Evolutionary conservation across 148 eudicot species (phyloP), one percentile per base, ranked within the genome.

Genomic region (Simmondsia chinensis): DNA sequence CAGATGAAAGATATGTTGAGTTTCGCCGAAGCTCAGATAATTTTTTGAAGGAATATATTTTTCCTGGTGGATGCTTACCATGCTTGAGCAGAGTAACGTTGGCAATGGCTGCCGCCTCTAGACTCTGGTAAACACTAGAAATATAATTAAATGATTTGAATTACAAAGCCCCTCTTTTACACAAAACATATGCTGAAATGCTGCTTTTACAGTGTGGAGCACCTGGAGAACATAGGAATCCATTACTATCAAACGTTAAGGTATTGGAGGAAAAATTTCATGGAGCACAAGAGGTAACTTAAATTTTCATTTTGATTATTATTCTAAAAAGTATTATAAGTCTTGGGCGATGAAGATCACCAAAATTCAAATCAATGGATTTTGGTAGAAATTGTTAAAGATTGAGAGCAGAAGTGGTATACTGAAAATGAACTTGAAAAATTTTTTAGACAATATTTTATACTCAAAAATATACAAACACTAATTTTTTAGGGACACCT

Each of bases 21-120:
- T 63, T 45, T 50, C 65, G 72, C 21, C 58, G 31, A 17, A 78
- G 77, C 66, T 59, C 72, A 7, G 85, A 63, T 30, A n/a, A n/a
- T n/a, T 78, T 78, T 40, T 64, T 78, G 22, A 78, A 58, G 43
- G 85, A 78, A 41, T 74, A 68, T 36, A 78, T 78, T 57, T 78
- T 74, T 26, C 77, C 77, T 0, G 85, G 85, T 24, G 75, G 77
- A 51, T 64, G 68, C 39, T 7, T 78, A 12, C 80, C 77, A 51
- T 67, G 77, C 13, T 48, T 78, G 22, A 68, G 70, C 37, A 60
- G 67, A 56, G 60, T 78, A 43, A 74, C 68, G 43, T 49, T 80
- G 10, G 80, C 85, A 39, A 78, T 78, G 85, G 59, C 70, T 57
- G 48, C 64, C 57, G 54, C 77, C 53, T 78, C 85, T 8, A 71